These are phyloP conservation scores for Avena eriantha DNA, from an alignment of 176 grass and related monocot species.

Conservation along the genomic window DNA sequence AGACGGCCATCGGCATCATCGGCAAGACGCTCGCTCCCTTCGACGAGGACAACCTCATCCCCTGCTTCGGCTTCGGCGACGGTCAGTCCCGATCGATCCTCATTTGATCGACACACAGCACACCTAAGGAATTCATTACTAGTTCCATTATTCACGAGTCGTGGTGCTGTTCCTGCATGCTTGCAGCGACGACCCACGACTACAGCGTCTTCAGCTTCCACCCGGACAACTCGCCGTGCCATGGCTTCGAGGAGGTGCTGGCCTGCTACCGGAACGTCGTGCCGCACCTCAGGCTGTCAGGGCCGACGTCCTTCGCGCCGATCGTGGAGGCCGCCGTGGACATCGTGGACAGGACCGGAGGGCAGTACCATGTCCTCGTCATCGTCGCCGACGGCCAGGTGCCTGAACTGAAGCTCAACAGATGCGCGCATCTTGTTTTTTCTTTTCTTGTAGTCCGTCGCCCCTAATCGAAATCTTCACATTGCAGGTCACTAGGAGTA, in stretches of 20 bases:
- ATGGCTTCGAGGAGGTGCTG: slow-evolving; percentile 94
- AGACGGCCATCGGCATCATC: slow-evolving; percentile 88
- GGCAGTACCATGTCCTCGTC: slow-evolving; percentile 93
- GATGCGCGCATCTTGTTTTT: too few species aligned
- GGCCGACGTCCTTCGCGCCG: slow-evolving; percentile 88
- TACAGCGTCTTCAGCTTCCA: slow-evolving; percentile 86
- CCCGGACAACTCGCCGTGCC: slow-evolving; percentile 68
- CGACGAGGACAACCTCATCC: slow-evolving; percentile 93
- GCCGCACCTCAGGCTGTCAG: slow-evolving; percentile 80
- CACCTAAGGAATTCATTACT: neutral
- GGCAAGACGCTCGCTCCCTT: slow-evolving; percentile 86
- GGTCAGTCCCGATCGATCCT: slow-evolving; percentile 32
- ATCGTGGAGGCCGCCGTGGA: slow-evolving; percentile 89
- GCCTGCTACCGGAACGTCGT: slow-evolving; percentile 75
- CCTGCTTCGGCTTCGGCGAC: slow-evolving; percentile 96
- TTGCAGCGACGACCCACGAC: slow-evolving; percentile 83
- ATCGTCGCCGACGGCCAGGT: slow-evolving; percentile 96
- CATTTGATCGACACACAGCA: neutral
- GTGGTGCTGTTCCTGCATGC: neutral
- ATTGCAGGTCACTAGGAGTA: slow-evolving; percentile 75
- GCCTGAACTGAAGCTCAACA: neutral
- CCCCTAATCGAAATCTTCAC: too few species aligned
- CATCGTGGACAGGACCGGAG: slow-evolving; percentile 74
- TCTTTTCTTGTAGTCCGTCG: too few species aligned
- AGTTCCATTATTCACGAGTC: neutral